Evolutionary conservation across 495 filamentous ascomycete genomes (phyloP).

Genomic region (Podospora appendiculata): DNA sequence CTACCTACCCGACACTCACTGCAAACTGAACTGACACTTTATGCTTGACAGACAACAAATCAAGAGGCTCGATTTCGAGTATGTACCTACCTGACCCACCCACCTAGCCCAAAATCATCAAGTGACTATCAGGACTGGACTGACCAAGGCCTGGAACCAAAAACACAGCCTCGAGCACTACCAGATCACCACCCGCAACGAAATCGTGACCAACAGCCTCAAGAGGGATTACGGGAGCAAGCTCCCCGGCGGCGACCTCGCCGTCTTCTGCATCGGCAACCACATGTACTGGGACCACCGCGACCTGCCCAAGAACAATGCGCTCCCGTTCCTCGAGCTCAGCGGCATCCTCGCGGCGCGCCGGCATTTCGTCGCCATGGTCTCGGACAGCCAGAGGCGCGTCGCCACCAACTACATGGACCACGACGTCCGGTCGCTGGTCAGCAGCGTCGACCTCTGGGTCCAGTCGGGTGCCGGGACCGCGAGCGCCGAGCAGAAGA

Average conservation of each 20-base stretch:
- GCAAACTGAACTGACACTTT: too few relatives aligned
- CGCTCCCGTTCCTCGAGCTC: conserved; percentile 22
- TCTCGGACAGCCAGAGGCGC: conserved; percentile 27
- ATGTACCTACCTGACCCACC: too few relatives aligned
- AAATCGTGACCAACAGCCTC: conserved; percentile 16
- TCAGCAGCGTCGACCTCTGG: conserved; percentile 30
- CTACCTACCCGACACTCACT: too few relatives aligned
- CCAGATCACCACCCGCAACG: conserved; percentile 27
- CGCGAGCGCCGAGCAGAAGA: conserved; percentile 23
- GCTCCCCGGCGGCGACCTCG: conserved; percentile 12
- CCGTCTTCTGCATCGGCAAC: conserved; percentile 33
- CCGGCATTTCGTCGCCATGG: conserved; percentile 26
- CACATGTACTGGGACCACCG: conserved; percentile 27
- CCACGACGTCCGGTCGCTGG: conserved; percentile 23
- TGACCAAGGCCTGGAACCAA: too few relatives aligned
- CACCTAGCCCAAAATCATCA: too few relatives aligned
- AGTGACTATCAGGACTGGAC: too few relatives aligned
- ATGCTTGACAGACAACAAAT: too few relatives aligned
- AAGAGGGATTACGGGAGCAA: conserved; percentile 11
- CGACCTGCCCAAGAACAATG: conserved; percentile 4
- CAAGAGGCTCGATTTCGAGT: too few relatives aligned
- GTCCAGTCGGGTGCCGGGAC: conserved; percentile 28
- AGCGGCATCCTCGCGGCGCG: conserved; percentile 28
- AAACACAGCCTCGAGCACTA: conserved; percentile 13
- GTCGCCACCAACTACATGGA: conserved; percentile 22